Percentiles rank a stretch among this genome's conserved stretches.
Evolutionary conservation across 257 asterid genomes (phyloP).

Genomic region (Capsicum rhomboideum): DNA sequence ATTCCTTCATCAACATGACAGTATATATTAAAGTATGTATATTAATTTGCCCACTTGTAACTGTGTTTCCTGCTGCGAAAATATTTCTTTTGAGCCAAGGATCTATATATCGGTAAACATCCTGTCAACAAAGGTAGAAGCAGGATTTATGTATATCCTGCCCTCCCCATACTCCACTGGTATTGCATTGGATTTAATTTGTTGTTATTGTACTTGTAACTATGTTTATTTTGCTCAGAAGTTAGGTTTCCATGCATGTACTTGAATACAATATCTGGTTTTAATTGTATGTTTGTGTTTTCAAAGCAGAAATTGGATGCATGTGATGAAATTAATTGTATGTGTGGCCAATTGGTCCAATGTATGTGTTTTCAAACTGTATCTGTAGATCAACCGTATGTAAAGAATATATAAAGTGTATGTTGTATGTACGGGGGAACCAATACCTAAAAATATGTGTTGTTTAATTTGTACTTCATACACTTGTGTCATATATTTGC

Average conservation of each 20-base stretch:
- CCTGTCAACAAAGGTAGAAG: no score
- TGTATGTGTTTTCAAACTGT: background rate
- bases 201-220: no score
- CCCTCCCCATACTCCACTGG: no score
- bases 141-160: no score
- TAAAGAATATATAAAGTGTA: background rate
- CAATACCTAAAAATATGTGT: background rate
- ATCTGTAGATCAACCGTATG: background rate
- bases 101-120: no score
- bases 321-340: background rate
- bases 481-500: background rate
- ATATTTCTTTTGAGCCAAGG: no score
- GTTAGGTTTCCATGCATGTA: background rate
- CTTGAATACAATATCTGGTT: background rate
- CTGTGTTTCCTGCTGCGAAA: background rate
- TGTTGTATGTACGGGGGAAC: background rate
- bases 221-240: no score
- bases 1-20: background rate
- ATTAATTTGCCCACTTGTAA: background rate
- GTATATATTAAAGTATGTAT: background rate
- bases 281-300: background rate
- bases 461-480: background rate
- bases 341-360: background rate
- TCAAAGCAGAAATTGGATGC: no score
- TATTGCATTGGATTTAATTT: no score